Evolutionary conservation across 2,329 filamentous ascomycete species (phyloP).

Genomic region (Aspergillus quadrilineatus): DNA sequence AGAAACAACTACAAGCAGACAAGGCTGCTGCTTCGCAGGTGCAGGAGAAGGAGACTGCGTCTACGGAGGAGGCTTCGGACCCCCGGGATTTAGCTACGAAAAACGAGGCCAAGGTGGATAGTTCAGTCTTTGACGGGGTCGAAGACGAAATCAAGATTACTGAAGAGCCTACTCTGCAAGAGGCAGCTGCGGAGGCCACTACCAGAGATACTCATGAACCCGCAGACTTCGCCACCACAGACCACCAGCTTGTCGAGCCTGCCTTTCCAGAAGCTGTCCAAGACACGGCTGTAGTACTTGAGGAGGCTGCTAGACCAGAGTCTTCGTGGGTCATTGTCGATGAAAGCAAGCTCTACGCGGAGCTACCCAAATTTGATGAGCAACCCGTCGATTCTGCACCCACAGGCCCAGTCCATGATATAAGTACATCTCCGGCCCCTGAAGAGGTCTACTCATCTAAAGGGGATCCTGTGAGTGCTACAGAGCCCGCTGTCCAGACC

Average conservation of each 20-base stretch:
- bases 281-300: not conserved
- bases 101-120: not conserved
- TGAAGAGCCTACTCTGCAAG: not conserved
- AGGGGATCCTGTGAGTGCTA: too few species aligned
- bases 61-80: not conserved
- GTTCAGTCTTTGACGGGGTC: not conserved
- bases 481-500: not conserved
- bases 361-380: not conserved
- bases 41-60: slow-evolving; percentile 1
- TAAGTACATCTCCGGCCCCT: too few species aligned
- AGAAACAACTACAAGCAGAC: slow-evolving; percentile 26
- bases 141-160: not conserved
- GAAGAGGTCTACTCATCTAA: not conserved
- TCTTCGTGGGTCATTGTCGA: not conserved
- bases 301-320: not conserved
- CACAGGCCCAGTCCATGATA: not conserved
- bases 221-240: not conserved
- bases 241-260: not conserved
- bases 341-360: not conserved
- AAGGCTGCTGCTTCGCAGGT: slow-evolving; percentile 5
- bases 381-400: not conserved
- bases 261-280: not conserved
- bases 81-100: not conserved
- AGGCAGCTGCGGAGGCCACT: not conserved
- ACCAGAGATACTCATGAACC: not conserved